These are phyloP conservation scores for Entomortierella chlamydospora DNA, from an alignment of 192 early-diverging fungal genomes.

Conservation along the genomic window DNA sequence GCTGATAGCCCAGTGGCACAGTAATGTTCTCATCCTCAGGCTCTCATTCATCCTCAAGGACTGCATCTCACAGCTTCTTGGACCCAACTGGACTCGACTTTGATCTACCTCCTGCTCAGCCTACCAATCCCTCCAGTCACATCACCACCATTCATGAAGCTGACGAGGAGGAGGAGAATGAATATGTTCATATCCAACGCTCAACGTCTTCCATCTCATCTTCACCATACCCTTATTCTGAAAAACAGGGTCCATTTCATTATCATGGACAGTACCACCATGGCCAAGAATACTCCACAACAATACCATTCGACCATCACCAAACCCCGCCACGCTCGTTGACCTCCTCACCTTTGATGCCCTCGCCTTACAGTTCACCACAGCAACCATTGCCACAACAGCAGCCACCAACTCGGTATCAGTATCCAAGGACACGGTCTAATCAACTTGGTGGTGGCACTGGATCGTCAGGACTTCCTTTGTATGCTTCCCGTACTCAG, in stretches of 20 bases:
- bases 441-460: slow-evolving; percentile 1
- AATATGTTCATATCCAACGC: slow-evolving; percentile 30
- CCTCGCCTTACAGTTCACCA: slow-evolving; percentile 38
- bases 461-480: slow-evolving; percentile 22
- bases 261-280: not conserved
- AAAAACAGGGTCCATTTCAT: slow-evolving; percentile 6
- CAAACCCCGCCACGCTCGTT: slow-evolving; percentile 20
- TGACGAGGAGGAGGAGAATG: slow-evolving; percentile 41
- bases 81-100: slow-evolving; percentile 47
- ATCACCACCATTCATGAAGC: slow-evolving; percentile 53
- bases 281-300: not conserved
- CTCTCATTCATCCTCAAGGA: slow-evolving; percentile 27
- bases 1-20: not conserved
- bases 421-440: slow-evolving; percentile 40
- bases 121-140: slow-evolving; percentile 17
- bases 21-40: slow-evolving; percentile 30
- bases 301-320: slow-evolving; percentile 29
- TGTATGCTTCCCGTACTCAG: slow-evolving; percentile 49
- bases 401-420: slow-evolving; percentile 31
- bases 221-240: not conserved
- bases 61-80: slow-evolving; percentile 34
- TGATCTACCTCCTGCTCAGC: slow-evolving; percentile 35
- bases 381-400: slow-evolving; percentile 19
- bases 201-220: not conserved
- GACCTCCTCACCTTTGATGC: slow-evolving; percentile 22